A percentile compares a stretch with the other conserved stretches of the same genome.
phyloP scores from a whole-genome alignment of 2,329 filamentous ascomycete species.

The Pseudogymnoascus sp. region DNA sequence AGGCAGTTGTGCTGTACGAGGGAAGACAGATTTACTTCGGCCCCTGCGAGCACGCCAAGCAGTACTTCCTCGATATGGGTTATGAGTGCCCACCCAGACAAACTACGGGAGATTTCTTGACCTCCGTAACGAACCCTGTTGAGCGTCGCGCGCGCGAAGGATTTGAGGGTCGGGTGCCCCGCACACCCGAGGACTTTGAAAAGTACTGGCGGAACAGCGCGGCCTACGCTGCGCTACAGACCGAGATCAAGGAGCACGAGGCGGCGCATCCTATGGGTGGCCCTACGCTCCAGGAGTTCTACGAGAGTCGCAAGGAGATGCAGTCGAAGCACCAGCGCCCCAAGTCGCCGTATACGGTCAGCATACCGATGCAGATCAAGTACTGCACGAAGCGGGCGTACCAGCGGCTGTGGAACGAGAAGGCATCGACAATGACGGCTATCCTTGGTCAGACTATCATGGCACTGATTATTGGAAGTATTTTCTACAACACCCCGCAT shows the following conservation, averaged over 20 bases:
- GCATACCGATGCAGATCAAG: slow-evolving; percentile 63
- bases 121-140: slow-evolving; percentile 60
- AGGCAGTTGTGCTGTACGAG: slow-evolving; percentile 58
- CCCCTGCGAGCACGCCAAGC: slow-evolving; percentile 52
- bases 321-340: slow-evolving; percentile 49
- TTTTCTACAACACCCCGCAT: slow-evolving; percentile 52
- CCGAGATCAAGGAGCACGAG: slow-evolving; percentile 49
- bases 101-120: slow-evolving; percentile 60
- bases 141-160: slow-evolving; percentile 51
- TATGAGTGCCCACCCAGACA: slow-evolving; percentile 60
- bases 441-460: slow-evolving; percentile 35
- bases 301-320: slow-evolving; percentile 28
- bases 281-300: slow-evolving; percentile 32
- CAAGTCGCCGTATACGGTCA: slow-evolving; percentile 75
- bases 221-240: slow-evolving; percentile 34
- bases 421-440: slow-evolving; percentile 12
- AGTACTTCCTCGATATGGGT: slow-evolving; percentile 64
- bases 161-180: slow-evolving; percentile 50
- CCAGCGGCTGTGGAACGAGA: slow-evolving; percentile 55
- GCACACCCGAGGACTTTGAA: slow-evolving; percentile 50
- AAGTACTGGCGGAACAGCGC: slow-evolving; percentile 43
- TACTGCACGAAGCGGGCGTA: slow-evolving; percentile 77
- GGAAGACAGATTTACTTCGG: slow-evolving; percentile 73
- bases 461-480: slow-evolving; percentile 52
- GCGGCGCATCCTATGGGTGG: slow-evolving; percentile 30